Conservation (phyloP, 2,329 filamentous ascomycete genomes). For the Colletotrichum sidae region DNA sequence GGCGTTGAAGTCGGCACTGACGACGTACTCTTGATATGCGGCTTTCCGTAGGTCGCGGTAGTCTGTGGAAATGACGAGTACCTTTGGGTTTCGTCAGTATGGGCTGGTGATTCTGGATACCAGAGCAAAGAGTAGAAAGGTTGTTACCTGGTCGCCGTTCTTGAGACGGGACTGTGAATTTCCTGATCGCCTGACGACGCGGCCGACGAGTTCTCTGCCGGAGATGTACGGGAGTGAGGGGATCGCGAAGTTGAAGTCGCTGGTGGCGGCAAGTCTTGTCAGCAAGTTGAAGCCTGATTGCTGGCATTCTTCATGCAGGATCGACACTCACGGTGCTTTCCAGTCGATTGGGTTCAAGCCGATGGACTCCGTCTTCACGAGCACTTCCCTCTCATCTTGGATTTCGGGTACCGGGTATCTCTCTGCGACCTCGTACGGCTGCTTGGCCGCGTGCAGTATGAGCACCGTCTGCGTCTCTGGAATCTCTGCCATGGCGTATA, state of each 20-base stretch:
- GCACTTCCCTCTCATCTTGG: conserved; percentile 60
- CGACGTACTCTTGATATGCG: conserved; percentile 76
- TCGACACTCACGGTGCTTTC: conserved; percentile 72
- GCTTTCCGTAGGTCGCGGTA: conserved; percentile 79
- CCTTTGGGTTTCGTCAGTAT: conserved; percentile 45
- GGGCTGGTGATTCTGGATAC: background rate
- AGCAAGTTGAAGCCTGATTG: background rate
- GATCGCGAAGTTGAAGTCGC: conserved; percentile 78
- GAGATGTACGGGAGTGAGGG: conserved; percentile 76
- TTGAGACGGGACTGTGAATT: conserved; percentile 54
- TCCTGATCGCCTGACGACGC: conserved; percentile 57
- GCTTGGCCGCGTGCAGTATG: conserved; percentile 60
- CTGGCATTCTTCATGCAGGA: background rate
- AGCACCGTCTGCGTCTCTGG: conserved; percentile 57
- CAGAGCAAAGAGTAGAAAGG: conserved; percentile 13
- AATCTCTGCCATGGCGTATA: conserved; percentile 27
- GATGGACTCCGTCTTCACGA: conserved; percentile 73
- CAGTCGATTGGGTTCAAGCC: conserved; percentile 83
- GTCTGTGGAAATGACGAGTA: conserved; percentile 78
- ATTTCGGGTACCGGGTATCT: conserved; percentile 58
- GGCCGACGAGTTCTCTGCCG: conserved; percentile 76
- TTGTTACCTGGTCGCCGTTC: conserved; percentile 64
- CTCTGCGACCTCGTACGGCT: conserved; percentile 59
- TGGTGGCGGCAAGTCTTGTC: conserved; percentile 42
- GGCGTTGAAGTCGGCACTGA: conserved; percentile 73